A percentile compares a stretch with the other conserved stretches of the same genome.
Evolutionary conservation across 306 rosid genomes (phyloP).

Genomic region (Fragaria ananassa): DNA sequence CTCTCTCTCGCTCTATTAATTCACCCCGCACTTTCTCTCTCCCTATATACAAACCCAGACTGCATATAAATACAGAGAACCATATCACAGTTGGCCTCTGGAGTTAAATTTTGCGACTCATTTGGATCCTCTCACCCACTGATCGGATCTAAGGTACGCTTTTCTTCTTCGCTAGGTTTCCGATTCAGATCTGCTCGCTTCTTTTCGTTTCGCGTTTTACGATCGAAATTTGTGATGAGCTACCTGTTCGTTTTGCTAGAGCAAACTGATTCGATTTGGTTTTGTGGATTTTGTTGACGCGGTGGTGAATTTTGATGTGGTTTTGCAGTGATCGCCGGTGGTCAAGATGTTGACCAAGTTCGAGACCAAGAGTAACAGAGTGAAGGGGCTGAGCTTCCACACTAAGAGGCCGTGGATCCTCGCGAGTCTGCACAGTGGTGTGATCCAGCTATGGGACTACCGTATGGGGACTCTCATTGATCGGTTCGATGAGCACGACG

Average conservation of each 20-base stretch:
- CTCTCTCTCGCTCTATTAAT: neutral
- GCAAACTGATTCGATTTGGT: neutral
- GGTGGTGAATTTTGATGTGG: conserved; percentile 21
- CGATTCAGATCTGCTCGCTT: conserved; percentile 8
- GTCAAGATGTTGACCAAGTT: conserved; percentile 90
- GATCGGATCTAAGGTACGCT: conserved; percentile 47
- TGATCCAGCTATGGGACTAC: conserved; percentile 97
- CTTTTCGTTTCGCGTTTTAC: neutral
- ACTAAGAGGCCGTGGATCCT: conserved; percentile 96
- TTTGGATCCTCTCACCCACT: conserved; percentile 23
- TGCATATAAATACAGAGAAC: neutral
- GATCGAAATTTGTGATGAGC: neutral
- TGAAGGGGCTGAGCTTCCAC: conserved; percentile 96
- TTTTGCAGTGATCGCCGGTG: conserved; percentile 26
- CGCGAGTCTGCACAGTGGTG: conserved; percentile 99
- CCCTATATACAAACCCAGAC: neutral
- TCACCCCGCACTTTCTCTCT: neutral
- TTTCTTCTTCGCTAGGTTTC: neutral
- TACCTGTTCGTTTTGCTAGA: neutral
- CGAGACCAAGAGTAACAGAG: conserved; percentile 97
- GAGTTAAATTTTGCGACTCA: conserved; percentile 17
- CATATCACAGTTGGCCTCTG: neutral
- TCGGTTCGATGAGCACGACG: conserved; percentile 94
- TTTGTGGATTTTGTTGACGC: neutral
- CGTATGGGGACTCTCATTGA: conserved; percentile 97